phyloP scores from a whole-genome alignment of 169 alveolate genomes.

The Plasmodium coatneyi region DNA sequence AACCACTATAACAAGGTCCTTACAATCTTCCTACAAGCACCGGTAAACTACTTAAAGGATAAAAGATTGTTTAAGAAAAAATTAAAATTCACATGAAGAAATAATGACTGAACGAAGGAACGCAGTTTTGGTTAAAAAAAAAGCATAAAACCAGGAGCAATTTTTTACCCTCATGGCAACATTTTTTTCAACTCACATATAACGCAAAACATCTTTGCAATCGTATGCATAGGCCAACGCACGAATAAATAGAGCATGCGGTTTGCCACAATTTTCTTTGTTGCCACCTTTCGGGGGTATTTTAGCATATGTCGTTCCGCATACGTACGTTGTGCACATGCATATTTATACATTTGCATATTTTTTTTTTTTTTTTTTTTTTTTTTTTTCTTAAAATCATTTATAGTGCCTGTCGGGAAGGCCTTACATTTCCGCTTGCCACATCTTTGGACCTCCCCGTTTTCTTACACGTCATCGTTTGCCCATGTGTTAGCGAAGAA shows the following conservation, averaged over 20 bases:
- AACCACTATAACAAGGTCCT: background rate
- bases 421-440: background rate
- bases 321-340: background rate
- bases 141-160: background rate
- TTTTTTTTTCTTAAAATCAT: background rate
- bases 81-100: background rate
- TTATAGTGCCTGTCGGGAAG: background rate
- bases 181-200: background rate
- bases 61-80: background rate
- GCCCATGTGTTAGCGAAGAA: background rate
- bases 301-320: background rate
- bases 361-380: background rate
- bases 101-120: background rate
- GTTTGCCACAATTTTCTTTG: background rate
- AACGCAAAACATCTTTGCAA: background rate
- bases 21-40: background rate
- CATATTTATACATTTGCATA: background rate
- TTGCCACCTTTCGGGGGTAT: background rate
- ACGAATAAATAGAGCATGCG: background rate
- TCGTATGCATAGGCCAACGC: background rate
- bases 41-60: background rate
- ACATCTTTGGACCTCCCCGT: conserved; percentile 3
- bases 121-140: background rate
- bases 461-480: background rate
- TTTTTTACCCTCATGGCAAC: background rate